These are phyloP conservation scores for Apodospora peruviana DNA, from an alignment of 495 filamentous ascomycete genomes.

Conservation along the genomic window DNA sequence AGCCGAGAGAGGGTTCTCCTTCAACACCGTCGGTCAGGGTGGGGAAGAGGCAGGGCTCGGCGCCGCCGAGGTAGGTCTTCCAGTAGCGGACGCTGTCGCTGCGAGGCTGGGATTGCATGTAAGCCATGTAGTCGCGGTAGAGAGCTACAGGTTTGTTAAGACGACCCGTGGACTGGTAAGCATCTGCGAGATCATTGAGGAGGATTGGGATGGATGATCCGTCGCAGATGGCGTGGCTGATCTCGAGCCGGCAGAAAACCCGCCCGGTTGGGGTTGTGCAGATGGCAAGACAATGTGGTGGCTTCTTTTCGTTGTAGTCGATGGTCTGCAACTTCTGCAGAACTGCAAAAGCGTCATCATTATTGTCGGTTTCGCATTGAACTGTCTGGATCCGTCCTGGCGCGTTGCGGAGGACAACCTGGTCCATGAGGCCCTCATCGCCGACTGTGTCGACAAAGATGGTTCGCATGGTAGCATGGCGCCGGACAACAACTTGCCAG, in stretches of 20 bases:
- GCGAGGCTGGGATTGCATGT: conserved; percentile 45
- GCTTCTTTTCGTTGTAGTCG: conserved; percentile 31
- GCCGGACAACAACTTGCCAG: conserved; percentile 50
- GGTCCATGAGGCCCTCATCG: conserved; percentile 10
- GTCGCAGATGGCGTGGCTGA: conserved; percentile 61
- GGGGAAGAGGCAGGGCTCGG: conserved; percentile 19
- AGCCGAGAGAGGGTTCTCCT: conserved; percentile 9
- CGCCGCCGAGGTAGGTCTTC: conserved; percentile 16
- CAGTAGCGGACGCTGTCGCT: conserved; percentile 30
- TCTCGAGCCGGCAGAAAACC: conserved; percentile 48
- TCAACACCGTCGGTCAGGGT: neutral
- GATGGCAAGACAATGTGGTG: conserved; percentile 43
- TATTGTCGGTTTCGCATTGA: conserved; percentile 20
- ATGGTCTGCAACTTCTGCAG: conserved; percentile 32
- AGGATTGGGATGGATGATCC: conserved; percentile 49
- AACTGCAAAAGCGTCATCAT: conserved; percentile 28
- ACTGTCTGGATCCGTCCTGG: conserved; percentile 32
- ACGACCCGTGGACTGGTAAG: conserved; percentile 11
- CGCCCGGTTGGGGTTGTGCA: conserved; percentile 24
- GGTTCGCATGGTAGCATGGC: conserved; percentile 40
- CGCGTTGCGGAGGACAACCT: conserved; percentile 19
- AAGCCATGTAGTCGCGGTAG: conserved; percentile 40
- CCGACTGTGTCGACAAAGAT: conserved; percentile 28
- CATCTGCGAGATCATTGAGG: conserved; percentile 3
- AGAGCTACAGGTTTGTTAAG: neutral